Evolutionary conservation across 2,329 filamentous ascomycete species (phyloP).

Genomic region (Elsinoe batatas): DNA sequence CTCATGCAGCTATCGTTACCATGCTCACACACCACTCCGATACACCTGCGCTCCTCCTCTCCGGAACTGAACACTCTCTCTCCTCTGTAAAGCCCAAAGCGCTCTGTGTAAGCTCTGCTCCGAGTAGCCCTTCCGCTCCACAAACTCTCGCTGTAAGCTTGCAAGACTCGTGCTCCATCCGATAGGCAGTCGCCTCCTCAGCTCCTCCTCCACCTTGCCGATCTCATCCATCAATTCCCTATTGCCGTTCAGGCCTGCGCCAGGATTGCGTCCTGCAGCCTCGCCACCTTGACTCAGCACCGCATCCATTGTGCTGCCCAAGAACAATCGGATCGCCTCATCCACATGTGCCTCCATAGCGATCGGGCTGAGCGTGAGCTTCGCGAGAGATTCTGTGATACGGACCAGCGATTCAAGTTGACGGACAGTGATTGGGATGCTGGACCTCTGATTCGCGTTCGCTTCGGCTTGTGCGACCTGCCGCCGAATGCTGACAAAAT

Average conservation of each 20-base stretch:
- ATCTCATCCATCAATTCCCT: conserved; percentile 89
- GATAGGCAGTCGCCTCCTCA: conserved; percentile 74
- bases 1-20: background rate
- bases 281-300: conserved; percentile 42
- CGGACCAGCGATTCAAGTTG: conserved; percentile 95
- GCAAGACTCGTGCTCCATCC: conserved; percentile 90
- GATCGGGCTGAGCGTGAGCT: conserved; percentile 74
- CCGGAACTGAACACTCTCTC: conserved; percentile 76
- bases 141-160: conserved; percentile 79
- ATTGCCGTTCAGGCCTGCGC: conserved; percentile 64
- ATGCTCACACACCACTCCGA: conserved; percentile 52
- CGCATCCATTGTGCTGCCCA: conserved; percentile 95
- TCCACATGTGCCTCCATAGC: conserved; percentile 90
- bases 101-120: conserved; percentile 79
- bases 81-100: conserved; percentile 72
- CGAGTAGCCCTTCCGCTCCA: conserved; percentile 80
- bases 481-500: conserved; percentile 91
- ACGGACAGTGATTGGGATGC: conserved; percentile 93
- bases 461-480: conserved; percentile 89
- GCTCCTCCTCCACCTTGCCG: conserved; percentile 74
- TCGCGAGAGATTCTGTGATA: conserved; percentile 91
- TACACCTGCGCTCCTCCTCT: conserved; percentile 68
- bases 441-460: conserved; percentile 79
- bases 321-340: conserved; percentile 91
- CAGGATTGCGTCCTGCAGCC: conserved; percentile 49